These are phyloP conservation scores for Trametes punicea DNA, from an alignment of 768 basidiomycete genomes.

Conservation along the genomic window DNA sequence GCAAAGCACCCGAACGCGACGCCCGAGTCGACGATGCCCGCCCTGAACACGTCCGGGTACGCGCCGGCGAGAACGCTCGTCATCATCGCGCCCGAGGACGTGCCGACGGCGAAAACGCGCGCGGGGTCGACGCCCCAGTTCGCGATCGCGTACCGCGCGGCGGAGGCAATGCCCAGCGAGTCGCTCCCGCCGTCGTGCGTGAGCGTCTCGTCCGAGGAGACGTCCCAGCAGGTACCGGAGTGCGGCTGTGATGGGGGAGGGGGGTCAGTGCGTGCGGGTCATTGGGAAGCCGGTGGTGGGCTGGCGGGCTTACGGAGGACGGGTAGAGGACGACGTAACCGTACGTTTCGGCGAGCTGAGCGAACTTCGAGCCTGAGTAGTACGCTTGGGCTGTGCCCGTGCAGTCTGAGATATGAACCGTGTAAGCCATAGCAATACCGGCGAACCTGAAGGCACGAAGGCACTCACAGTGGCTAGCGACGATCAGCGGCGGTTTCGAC, in stretches of 20 bases:
- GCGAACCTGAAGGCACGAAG: background rate
- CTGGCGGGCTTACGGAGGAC: conserved; percentile 18
- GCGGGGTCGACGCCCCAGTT: conserved; percentile 44
- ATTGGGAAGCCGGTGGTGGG: background rate
- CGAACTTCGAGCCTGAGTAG: conserved; percentile 46
- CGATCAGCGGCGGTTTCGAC: conserved; percentile 33
- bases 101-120: conserved; percentile 50
- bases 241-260: conserved; percentile 9
- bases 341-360: conserved; percentile 44
- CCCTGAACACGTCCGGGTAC: conserved; percentile 52
- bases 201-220: conserved; percentile 46
- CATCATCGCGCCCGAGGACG: conserved; percentile 58
- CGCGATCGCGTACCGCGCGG: conserved; percentile 46
- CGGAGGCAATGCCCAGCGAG: conserved; percentile 47
- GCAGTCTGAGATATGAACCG: conserved; percentile 28
- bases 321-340: conserved; percentile 49
- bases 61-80: conserved; percentile 52
- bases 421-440: background rate
- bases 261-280: background rate
- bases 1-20: conserved; percentile 55
- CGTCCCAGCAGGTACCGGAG: conserved; percentile 51
- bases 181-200: conserved; percentile 56
- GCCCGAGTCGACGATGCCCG: conserved; percentile 48
- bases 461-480: conserved; percentile 36
- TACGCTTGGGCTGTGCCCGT: conserved; percentile 48